Base-by-base conservation (phyloP, 2,329 filamentous ascomycete species). In the Epichloe coenophiala region DNA sequence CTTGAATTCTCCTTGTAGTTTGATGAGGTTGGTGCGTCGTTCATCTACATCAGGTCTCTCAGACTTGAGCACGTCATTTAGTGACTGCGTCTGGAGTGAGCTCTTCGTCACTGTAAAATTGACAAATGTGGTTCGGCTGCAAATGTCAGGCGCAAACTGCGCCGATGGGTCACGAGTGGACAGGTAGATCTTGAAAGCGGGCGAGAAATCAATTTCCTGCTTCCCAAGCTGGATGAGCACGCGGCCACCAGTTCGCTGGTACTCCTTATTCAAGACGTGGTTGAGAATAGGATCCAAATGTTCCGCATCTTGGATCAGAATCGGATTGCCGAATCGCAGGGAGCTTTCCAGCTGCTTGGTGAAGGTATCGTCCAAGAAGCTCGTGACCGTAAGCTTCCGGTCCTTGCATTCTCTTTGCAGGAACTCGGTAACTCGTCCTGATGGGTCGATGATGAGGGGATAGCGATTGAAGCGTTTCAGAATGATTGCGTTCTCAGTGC, bases 31-130 rank as follows among this genome's bases (percentile, higher is more conserved):
- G 37, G 90, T 95, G 51, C 93, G 83, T 56, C 93, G 81, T 73
- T 97, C 90, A 64, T 98, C 93, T 17, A 98, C 89, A 69, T 98
- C 93, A 4, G 94, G 93, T 51, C 94, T 82, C 73, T 98, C 93
- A 13, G 90, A 95, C 68, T 97, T 97, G 62, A 98, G 79, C 36
- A 97, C 93, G 56, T 98, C 90, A 59, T 96, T 96, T 58, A 98
- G 80, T 1, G 93, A 96, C 68, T 98, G 93, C 2, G 93, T 97
- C 71, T 95, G 93, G 63, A 98, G 76, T 75, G 91, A 97, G 78
- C 93, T 96, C 71, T 97, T 91, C 4, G 93, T 98, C 55, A 98
- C 91, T 1, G 94, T 97, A 60, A 98, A 98, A 71, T 98, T 98
- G 77, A 98, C 93, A 69, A 98, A 95, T 0, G 94, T 98, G 6